phyloP scores from a whole-genome alignment of 1,284 basidiomycete species.

The Irpex sp. region DNA sequence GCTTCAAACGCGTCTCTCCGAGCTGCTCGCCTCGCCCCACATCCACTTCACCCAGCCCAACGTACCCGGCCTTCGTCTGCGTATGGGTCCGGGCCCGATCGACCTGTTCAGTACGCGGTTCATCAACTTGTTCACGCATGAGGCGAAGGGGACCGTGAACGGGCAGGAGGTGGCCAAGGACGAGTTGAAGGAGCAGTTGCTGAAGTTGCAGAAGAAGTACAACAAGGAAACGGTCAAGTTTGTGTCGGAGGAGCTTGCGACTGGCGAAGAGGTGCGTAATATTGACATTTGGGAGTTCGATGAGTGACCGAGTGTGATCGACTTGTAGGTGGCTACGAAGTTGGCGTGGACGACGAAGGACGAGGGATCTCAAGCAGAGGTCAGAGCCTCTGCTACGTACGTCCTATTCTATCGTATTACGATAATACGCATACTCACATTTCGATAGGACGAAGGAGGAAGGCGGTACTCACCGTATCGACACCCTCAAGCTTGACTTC shows the following conservation, averaged over 20 bases:
- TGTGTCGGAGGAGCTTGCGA: slow-evolving; percentile 2
- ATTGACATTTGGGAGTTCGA: neutral
- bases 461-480: slow-evolving; percentile 20
- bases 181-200: slow-evolving; percentile 23
- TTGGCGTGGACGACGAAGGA: slow-evolving; percentile 19
- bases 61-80: slow-evolving; percentile 13
- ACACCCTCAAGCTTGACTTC: neutral
- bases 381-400: slow-evolving; percentile 21
- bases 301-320: neutral
- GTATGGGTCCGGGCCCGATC: slow-evolving; percentile 28
- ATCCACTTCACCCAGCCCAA: slow-evolving; percentile 26
- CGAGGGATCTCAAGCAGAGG: slow-evolving; percentile 8
- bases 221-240: slow-evolving; percentile 19
- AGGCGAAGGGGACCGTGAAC: slow-evolving; percentile 22
- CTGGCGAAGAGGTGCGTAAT: slow-evolving; percentile 7
- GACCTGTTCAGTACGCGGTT: slow-evolving; percentile 31
- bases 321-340: slow-evolving; percentile 15
- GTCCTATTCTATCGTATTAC: neutral
- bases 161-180: slow-evolving; percentile 24
- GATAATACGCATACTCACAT: neutral
- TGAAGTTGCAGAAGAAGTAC: slow-evolving; percentile 27
- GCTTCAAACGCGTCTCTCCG: slow-evolving; percentile 23
- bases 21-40: slow-evolving; percentile 26
- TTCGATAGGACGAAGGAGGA: slow-evolving; percentile 14
- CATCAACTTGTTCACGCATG: slow-evolving; percentile 24